Percentiles rank a stretch among this genome's conserved stretches.
Evolutionary conservation across 1,139 yeast genomes (phyloP).

Genomic region (Taphrina flavorubra): DNA sequence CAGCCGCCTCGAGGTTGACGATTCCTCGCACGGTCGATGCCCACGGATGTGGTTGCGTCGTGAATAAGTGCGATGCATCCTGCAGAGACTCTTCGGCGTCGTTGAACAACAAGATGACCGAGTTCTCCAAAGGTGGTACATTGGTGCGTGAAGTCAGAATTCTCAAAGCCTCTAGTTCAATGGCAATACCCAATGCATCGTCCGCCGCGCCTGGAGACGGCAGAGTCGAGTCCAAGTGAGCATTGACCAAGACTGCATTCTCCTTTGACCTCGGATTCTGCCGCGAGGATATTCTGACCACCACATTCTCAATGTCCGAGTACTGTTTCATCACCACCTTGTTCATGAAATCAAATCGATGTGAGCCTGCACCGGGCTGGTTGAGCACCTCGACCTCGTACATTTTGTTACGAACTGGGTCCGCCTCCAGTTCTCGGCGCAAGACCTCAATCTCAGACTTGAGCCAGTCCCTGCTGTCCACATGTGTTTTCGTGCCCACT

Average conservation of each 20-base stretch:
- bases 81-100: constrained; percentile 43
- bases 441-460: constrained; percentile 35
- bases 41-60: constrained; percentile 37
- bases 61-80: constrained; percentile 42
- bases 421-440: constrained; percentile 25
- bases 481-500: constrained; percentile 42
- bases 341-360: constrained; percentile 42
- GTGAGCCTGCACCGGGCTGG: constrained; percentile 40
- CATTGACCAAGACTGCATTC: constrained; percentile 40
- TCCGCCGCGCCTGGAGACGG: constrained; percentile 44
- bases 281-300: constrained; percentile 37
- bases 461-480: constrained; percentile 37
- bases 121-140: constrained; percentile 25
- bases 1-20: constrained; percentile 43
- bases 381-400: constrained; percentile 38
- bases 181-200: constrained; percentile 42
- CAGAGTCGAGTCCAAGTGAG: constrained; percentile 42
- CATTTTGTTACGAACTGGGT: constrained; percentile 16
- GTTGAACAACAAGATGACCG: constrained; percentile 40
- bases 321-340: constrained; percentile 42
- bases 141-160: constrained; percentile 26
- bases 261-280: constrained; percentile 35
- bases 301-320: constrained; percentile 38
- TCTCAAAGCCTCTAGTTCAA: constrained; percentile 39
- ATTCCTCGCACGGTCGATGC: constrained; percentile 40